Base-by-base conservation (phyloP, 108 stramenopile genomes). In the Skeletonema menzelii region DNA sequence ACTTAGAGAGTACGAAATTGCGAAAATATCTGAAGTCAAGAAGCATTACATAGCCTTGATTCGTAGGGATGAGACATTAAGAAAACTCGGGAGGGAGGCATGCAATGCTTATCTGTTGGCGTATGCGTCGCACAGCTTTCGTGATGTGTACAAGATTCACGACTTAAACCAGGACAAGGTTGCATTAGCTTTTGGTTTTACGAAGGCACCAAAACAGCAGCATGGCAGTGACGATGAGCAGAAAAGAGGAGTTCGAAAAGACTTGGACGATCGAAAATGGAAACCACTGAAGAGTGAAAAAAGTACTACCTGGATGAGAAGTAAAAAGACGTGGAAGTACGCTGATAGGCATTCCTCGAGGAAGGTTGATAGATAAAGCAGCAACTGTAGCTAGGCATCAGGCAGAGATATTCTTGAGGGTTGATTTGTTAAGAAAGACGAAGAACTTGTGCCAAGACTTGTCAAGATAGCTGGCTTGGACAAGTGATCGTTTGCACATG, bases 91-190 rank as follows among this genome's bases (percentile, higher is more conserved):
- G 8, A 38, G n/a, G 35, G 69, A 65, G 47, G 80, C 80, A 40
- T 75, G 66, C 42, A 34, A 56, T 55, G 66, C 73, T 17, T 81
- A 75, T 63, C 40, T 74, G 26, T 47, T 67, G 58, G 32, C 62
- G 0, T 75, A 75, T 34, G 69, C 80, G 5, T n/a, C 24, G 27
- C 80, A 81, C 58, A 69, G 74, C 31, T 81, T 60, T 44, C 32
- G 65, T 19, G 80, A 75, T 61, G 65, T 81, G 17, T 81, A 81
- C 63, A 58, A 81, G 46, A 59, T 70, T 38, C 69, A 70, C 22
- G 30, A 53, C 3, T 62, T 81, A 58, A 58, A 81, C 28, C 37
- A 59, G 6, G 55, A 61, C 14, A 66, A 44, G 59, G 73, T 75
- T 40, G 80, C 80, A 7, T 13, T 40, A 69, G 34, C 59, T 19